Base-by-base conservation (phyloP, 495 filamentous ascomycete genomes). In the Friedmanniomyces endolithicus region DNA sequence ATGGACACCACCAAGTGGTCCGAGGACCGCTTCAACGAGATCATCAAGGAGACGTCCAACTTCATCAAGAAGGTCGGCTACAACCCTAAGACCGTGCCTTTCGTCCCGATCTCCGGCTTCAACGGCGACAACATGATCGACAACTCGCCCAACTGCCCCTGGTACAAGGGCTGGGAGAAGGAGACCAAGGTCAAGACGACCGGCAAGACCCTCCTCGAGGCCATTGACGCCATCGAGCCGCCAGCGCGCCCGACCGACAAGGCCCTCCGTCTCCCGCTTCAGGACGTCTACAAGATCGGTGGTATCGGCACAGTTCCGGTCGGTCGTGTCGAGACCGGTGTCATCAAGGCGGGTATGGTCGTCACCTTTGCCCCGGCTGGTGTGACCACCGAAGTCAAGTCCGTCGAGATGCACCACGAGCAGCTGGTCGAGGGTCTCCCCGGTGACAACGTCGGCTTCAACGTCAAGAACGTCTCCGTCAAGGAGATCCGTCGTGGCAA, bases 21-120 rank as follows among this genome's bases (percentile, higher is more conserved):
- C 68, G 85, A 96, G 84, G 77, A 83, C 53, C 90, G 92, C 75
- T 98, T 78, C 87, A 79, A 94, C 68, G 92, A 98, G 74, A 98
- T 98, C 72, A 88, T 98, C 81, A 97, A 96, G 86, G 94, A 98
- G 82, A 95, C 90, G 64, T 90, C 90, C 80, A 87, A 84, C 83
- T 98, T 98, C 82, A 98, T 98, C 86, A 98, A 97, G 90, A 98
- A 98, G 88, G 92, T 98, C 74, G 92, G 92, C 75, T 98, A 88
- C 87, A 96, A 96, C 85, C 92, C 92, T 76, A 96, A 95, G 86
- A 70, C 73, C 64, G 89, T 96, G 73, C 83, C 92, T 60, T 98
- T 98, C 81, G 92, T 98, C 71, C 92, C 92, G 67, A 96, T 98
- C 86, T 97, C 92, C 66, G 92, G 92, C 70, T 98, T 98, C 87